Conservation (phyloP, 257 asterid genomes). For the Perilla frutescens region DNA sequence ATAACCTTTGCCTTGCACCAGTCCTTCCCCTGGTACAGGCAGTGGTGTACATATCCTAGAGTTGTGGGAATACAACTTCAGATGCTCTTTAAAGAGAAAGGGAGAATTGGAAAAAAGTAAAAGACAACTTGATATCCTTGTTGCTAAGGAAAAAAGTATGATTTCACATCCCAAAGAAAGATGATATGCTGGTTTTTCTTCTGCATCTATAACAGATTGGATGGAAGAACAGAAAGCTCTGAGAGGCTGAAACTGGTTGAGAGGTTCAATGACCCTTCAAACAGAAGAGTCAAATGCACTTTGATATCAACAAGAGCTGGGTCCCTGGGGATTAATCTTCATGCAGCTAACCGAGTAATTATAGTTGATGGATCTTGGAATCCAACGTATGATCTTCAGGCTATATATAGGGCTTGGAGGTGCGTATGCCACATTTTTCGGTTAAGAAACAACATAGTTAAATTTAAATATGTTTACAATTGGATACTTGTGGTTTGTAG, state of each 20-base stretch:
- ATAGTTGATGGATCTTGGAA: constrained; percentile 99
- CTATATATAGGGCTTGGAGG: constrained; percentile 98
- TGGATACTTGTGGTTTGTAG: constrained; percentile 45
- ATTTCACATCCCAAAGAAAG: constrained; percentile 13
- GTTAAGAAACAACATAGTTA: constrained; percentile 20
- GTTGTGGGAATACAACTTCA: too few species aligned
- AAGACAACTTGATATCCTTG: too few species aligned
- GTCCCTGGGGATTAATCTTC: constrained; percentile 92
- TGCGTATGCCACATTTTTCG: constrained; percentile 41
- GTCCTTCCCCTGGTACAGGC: too few species aligned
- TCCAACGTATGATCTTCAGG: constrained; percentile 97
- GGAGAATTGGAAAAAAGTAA: too few species aligned
- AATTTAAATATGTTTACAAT: constrained; percentile 21
- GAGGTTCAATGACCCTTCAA: constrained; percentile 82
- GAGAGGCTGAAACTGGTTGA: constrained; percentile 94
- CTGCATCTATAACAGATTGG: constrained; percentile 65
- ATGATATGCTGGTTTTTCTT: constrained; percentile 24
- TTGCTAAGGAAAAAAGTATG: not conserved
- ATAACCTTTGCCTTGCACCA: too few species aligned
- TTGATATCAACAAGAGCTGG: constrained; percentile 97
- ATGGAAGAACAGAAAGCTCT: constrained; percentile 85
- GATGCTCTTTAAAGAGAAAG: too few species aligned
- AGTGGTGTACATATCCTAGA: too few species aligned
- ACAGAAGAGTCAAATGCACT: constrained; percentile 83
- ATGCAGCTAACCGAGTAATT: constrained; percentile 95